These are phyloP conservation scores for Wickerhamia fluorescens DNA, from an alignment of 805 yeast genomes.

Conservation along the genomic window DNA sequence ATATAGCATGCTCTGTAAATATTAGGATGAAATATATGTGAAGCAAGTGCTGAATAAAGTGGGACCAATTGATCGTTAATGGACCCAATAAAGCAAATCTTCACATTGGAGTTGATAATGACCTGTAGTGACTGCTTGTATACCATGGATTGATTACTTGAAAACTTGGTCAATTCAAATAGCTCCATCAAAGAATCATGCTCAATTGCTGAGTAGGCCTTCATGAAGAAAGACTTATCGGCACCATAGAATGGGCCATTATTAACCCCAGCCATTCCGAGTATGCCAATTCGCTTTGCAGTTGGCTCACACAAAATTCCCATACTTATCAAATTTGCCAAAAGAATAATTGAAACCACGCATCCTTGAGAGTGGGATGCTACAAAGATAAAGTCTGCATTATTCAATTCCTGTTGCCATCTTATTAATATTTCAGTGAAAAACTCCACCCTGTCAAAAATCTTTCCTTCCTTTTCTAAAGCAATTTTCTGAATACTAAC, in stretches of 20 bases:
- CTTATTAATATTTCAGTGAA: constrained; percentile 65
- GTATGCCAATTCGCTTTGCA: constrained; percentile 51
- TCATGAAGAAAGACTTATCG: constrained; percentile 75
- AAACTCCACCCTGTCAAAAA: constrained; percentile 76
- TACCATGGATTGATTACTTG: constrained; percentile 63
- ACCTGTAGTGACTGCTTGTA: constrained; percentile 61
- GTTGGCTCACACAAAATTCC: constrained; percentile 38
- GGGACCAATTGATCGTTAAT: constrained; percentile 94
- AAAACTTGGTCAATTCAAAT: constrained; percentile 79
- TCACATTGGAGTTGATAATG: constrained; percentile 63
- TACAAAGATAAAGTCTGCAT: constrained; percentile 80
- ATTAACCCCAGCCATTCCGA: constrained; percentile 95
- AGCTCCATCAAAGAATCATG: constrained; percentile 79
- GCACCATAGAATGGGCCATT: constrained; percentile 91
- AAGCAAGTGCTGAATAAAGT: constrained; percentile 76
- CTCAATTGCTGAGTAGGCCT: constrained; percentile 88
- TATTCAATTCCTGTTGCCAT: constrained; percentile 52
- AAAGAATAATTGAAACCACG: constrained; percentile 76
- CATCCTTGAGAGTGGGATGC: constrained; percentile 97
- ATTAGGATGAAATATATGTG: constrained; percentile 83
- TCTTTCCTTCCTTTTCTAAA: constrained; percentile 87
- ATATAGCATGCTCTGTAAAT: constrained; percentile 83
- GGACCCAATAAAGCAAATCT: constrained; percentile 78
- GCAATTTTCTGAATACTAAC: constrained; percentile 80
- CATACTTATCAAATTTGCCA: constrained; percentile 63